Conservation (phyloP, 2,329 filamentous ascomycete species). For the Botrytis paeoniae region DNA sequence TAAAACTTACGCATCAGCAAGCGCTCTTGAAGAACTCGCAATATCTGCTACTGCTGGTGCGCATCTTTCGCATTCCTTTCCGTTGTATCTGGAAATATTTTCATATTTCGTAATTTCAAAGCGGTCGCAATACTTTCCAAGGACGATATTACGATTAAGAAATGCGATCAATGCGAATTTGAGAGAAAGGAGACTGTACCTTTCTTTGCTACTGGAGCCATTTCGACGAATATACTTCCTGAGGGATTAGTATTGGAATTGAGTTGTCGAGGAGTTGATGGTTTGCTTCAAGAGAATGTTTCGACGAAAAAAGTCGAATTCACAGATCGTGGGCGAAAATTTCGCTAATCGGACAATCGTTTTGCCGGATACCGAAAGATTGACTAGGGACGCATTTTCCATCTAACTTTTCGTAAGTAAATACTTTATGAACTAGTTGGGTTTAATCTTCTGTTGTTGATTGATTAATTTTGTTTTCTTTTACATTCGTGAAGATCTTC, state of each 20-base stretch:
- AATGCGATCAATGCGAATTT: slow-evolving; percentile 19
- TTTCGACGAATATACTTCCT: slow-evolving; percentile 33
- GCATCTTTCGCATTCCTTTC: slow-evolving; percentile 29
- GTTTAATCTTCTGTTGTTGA: background rate
- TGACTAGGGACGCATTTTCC: background rate
- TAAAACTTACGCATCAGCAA: slow-evolving; percentile 62
- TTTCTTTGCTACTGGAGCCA: slow-evolving; percentile 39
- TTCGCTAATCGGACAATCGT: slow-evolving; percentile 10
- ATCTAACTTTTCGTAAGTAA: background rate
- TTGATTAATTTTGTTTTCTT: background rate
- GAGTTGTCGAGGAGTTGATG: slow-evolving; percentile 24
- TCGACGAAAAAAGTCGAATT: background rate
- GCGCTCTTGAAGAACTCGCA: slow-evolving; percentile 71
- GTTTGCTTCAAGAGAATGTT: slow-evolving; percentile 9
- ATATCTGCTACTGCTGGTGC: slow-evolving; percentile 67
- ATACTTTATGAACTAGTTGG: background rate
- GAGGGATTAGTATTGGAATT: slow-evolving; percentile 27
- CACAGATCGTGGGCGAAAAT: slow-evolving; percentile 15
- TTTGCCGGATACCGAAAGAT: background rate
- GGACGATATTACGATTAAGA: slow-evolving; percentile 22
- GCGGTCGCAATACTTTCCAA: slow-evolving; percentile 24
- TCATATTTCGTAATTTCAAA: slow-evolving; percentile 22
- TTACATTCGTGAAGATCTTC: background rate
- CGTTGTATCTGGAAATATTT: slow-evolving; percentile 14
- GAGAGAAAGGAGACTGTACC: slow-evolving; percentile 35